Percentiles rank a stretch among this genome's conserved stretches.
Evolutionary conservation across 2,329 filamentous ascomycete genomes (phyloP).

Genomic region (Cladosporium sp.): DNA sequence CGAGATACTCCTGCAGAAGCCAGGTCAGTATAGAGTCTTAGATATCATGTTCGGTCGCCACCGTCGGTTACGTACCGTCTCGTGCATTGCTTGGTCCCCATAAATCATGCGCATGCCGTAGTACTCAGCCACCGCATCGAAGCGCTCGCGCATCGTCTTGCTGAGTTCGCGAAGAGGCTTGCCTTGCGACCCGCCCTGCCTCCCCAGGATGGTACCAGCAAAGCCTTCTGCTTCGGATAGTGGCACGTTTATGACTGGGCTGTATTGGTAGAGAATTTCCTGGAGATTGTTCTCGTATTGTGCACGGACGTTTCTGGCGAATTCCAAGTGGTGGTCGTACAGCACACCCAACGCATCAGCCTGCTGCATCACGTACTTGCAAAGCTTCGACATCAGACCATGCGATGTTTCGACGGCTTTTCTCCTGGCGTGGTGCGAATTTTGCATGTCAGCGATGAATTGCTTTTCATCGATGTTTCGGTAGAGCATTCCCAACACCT

Average conservation of each 20-base stretch:
- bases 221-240: constrained; percentile 58
- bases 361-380: constrained; percentile 42
- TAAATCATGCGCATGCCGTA: constrained; percentile 47
- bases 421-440: constrained; percentile 23
- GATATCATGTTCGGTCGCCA: too few relatives aligned
- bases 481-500: constrained; percentile 69
- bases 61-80: constrained; percentile 1
- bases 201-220: constrained; percentile 58
- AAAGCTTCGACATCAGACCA: constrained; percentile 37
- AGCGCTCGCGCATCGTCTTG: constrained; percentile 42
- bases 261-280: constrained; percentile 49
- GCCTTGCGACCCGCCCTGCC: constrained; percentile 39
- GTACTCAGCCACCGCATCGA: constrained; percentile 44
- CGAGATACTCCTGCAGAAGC: constrained; percentile 22
- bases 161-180: constrained; percentile 38
- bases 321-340: constrained; percentile 41
- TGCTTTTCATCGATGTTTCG: constrained; percentile 69
- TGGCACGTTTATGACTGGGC: constrained; percentile 42
- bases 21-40: not conserved
- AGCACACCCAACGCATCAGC: constrained; percentile 27
- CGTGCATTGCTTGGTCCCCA: constrained; percentile 37
- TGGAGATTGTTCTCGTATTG: constrained; percentile 54
- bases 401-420: constrained; percentile 15
- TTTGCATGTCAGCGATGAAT: constrained; percentile 57
- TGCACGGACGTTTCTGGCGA: constrained; percentile 45